phyloP scores from a whole-genome alignment of 805 yeast genomes.

The Saccharomyces mikatae region DNA sequence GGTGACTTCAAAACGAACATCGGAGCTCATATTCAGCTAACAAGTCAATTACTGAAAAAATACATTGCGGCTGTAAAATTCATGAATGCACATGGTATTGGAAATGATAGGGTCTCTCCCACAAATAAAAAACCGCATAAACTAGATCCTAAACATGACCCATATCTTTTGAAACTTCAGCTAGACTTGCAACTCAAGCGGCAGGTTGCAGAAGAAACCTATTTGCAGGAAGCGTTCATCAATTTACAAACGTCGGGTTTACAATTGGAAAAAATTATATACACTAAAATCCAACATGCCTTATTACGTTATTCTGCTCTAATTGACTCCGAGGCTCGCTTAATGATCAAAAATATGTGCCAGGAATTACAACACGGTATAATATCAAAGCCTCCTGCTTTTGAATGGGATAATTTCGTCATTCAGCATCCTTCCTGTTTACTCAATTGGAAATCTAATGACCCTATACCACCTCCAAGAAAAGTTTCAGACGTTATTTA shows the following conservation, averaged over 20 bases:
- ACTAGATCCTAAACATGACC: conserved; percentile 43
- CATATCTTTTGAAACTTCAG: conserved; percentile 52
- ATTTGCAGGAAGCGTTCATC: conserved; percentile 55
- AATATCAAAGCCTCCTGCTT: conserved; percentile 46
- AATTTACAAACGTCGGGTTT: conserved; percentile 60
- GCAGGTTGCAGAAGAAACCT: conserved; percentile 54
- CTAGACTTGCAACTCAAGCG: conserved; percentile 58
- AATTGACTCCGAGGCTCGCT: conserved; percentile 45
- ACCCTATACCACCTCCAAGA: conserved; percentile 36
- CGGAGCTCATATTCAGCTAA: conserved; percentile 51
- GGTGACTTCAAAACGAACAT: conserved; percentile 55
- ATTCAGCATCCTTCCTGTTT: conserved; percentile 36
- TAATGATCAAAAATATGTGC: conserved; percentile 45
- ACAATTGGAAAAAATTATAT: conserved; percentile 56
- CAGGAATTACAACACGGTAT: conserved; percentile 38
- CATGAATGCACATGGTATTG: conserved; percentile 32
- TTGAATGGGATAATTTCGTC: conserved; percentile 67
- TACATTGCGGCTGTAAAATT: conserved; percentile 39
- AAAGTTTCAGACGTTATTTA: conserved; percentile 45
- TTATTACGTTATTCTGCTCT: conserved; percentile 43
- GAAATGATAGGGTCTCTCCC: conserved; percentile 13
- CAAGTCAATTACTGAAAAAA: conserved; percentile 47
- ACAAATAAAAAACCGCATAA: conserved; percentile 1
- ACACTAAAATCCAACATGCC: conserved; percentile 51
- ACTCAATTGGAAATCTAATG: conserved; percentile 32